A percentile compares a stretch with the other conserved stretches of the same genome.
These are phyloP conservation scores for Monoraphidium neglectum DNA, from an alignment of 139 green algal species.

Conservation along the genomic window DNA sequence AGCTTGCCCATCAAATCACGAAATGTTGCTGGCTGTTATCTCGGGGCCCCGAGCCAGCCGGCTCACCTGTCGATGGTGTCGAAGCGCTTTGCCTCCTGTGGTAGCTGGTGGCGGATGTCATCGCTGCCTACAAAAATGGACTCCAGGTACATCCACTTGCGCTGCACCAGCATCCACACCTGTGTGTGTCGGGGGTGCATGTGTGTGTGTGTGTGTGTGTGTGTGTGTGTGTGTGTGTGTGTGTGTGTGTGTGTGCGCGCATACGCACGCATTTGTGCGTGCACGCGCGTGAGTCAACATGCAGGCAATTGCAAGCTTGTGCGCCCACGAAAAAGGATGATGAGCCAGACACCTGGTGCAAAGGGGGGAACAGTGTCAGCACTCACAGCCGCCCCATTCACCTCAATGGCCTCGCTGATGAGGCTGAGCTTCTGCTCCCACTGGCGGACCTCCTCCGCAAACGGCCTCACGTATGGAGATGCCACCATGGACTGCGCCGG, in stretches of 20 bases:
- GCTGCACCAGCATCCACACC: conserved; percentile 87
- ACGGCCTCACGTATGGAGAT: conserved; percentile 76
- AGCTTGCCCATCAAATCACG: too few species aligned
- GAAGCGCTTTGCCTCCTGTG: conserved; percentile 94
- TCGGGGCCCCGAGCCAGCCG: too few species aligned
- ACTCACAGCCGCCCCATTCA: conserved; percentile 34
- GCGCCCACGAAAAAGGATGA: not conserved
- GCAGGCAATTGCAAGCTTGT: not conserved
- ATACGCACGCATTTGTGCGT: too few species aligned
- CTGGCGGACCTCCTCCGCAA: conserved; percentile 70
- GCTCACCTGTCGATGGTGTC: conserved; percentile 95
- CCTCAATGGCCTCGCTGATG: conserved; percentile 82
- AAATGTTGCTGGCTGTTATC: too few species aligned
- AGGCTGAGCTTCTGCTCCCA: conserved; percentile 85
- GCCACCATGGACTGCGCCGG: conserved; percentile 90
- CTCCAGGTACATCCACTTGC: conserved; percentile 94
- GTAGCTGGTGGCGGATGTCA: conserved; percentile 96
- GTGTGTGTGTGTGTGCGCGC: too few species aligned
- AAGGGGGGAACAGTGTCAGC: too few species aligned
- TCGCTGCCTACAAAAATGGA: conserved; percentile 58
- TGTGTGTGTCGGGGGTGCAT: conserved; percentile 37
- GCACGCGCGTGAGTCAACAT: too few species aligned
- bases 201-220: too few species aligned
- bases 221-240: too few species aligned
- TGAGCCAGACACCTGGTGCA: too few species aligned